These are phyloP conservation scores for Termitomyces sp. DNA, from an alignment of 768 basidiomycete species.

Conservation along the genomic window DNA sequence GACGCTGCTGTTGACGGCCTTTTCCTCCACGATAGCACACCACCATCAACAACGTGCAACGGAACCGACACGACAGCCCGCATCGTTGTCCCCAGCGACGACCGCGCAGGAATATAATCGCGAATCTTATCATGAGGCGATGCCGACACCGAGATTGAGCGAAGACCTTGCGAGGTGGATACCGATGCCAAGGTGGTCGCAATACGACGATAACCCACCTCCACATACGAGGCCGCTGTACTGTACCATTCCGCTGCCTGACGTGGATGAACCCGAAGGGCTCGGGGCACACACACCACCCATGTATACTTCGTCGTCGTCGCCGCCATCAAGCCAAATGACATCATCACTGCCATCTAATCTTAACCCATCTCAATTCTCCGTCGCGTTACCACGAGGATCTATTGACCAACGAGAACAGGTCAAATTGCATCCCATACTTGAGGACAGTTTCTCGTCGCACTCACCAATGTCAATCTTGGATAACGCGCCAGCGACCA, in stretches of 20 bases:
- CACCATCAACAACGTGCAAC: neutral
- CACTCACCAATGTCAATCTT: neutral
- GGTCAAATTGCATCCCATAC: neutral
- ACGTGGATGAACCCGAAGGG: neutral
- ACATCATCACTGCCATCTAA: neutral
- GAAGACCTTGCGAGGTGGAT: neutral
- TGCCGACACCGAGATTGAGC: neutral
- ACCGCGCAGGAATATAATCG: neutral
- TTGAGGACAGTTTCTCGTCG: neutral
- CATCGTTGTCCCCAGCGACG: neutral
- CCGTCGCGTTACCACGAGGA: neutral
- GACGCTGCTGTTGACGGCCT: neutral
- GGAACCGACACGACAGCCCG: neutral
- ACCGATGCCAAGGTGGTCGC: neutral
- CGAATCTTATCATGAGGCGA: neutral
- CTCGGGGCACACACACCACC: neutral
- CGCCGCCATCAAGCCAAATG: neutral
- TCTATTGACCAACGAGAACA: neutral
- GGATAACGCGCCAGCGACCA: conserved; percentile 2
- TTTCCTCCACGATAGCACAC: neutral
- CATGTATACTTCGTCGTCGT: neutral
- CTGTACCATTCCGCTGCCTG: conserved; percentile 7
- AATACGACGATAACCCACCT: neutral
- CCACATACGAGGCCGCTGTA: conserved; percentile 7
- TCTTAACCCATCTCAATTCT: neutral